These are phyloP conservation scores for Aureobasidium sp. DNA, from an alignment of 2,329 filamentous ascomycete species.

Conservation along the genomic window DNA sequence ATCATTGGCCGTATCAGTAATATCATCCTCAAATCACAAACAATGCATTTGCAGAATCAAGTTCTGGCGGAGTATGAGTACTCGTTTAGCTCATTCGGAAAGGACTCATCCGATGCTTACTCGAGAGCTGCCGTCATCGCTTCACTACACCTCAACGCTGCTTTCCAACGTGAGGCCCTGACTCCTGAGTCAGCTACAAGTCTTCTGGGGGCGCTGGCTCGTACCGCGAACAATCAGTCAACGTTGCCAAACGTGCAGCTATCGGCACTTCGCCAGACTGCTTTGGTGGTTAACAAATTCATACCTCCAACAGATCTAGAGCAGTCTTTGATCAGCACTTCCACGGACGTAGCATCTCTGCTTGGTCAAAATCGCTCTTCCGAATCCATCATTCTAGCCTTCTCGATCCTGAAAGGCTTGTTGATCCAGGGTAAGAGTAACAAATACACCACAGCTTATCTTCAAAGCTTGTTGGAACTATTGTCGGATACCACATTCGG, in stretches of 20 bases:
- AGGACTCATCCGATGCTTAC: neutral
- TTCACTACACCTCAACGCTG: slow-evolving; percentile 52
- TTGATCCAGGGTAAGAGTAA: slow-evolving; percentile 47
- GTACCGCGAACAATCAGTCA: slow-evolving; percentile 23
- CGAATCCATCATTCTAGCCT: slow-evolving; percentile 47
- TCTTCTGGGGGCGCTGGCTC: slow-evolving; percentile 32
- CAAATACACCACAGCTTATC: slow-evolving; percentile 36
- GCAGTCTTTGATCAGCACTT: slow-evolving; percentile 24
- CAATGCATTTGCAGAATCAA: slow-evolving; percentile 41
- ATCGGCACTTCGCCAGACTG: slow-evolving; percentile 34
- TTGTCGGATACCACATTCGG: slow-evolving; percentile 46
- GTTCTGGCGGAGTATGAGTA: slow-evolving; percentile 30
- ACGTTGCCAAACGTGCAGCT: slow-evolving; percentile 6
- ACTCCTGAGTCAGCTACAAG: slow-evolving; percentile 29
- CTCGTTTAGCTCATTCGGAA: slow-evolving; percentile 16
- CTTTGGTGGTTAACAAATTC: slow-evolving; percentile 44
- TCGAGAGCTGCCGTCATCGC: slow-evolving; percentile 39
- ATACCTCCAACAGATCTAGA: slow-evolving; percentile 32
- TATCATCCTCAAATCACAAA: slow-evolving; percentile 50
- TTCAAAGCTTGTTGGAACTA: slow-evolving; percentile 42
- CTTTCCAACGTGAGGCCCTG: slow-evolving; percentile 33
- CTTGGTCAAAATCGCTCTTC: slow-evolving; percentile 30
- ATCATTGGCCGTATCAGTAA: slow-evolving; percentile 55
- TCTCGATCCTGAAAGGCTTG: slow-evolving; percentile 56
- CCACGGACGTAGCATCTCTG: slow-evolving; percentile 33